Conservation (phyloP, 2,329 filamentous ascomycete species). For the Helminthosporium solani region DNA sequence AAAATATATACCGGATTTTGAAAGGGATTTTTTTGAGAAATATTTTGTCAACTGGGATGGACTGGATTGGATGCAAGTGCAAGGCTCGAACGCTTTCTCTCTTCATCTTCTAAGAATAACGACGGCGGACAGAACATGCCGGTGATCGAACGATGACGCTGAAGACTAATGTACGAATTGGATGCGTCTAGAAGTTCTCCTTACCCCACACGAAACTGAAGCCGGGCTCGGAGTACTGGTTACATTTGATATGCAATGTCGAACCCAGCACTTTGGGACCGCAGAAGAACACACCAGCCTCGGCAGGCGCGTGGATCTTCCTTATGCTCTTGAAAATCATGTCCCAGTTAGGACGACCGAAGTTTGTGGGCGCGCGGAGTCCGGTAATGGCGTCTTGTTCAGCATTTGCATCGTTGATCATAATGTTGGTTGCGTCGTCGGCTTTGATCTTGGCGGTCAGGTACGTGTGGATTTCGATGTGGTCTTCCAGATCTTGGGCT, state of each 20-base stretch:
- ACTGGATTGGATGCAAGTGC: not conserved
- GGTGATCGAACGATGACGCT: no score
- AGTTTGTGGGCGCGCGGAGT: conserved; percentile 78
- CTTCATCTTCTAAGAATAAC: not conserved
- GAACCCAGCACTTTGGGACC: conserved; percentile 79
- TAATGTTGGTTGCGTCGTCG: conserved; percentile 85
- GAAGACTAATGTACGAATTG: no score
- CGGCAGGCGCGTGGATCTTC: conserved; percentile 59
- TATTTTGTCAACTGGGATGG: no score
- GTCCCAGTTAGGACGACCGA: conserved; percentile 85
- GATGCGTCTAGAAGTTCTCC: conserved; percentile 60
- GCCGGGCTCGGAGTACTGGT: conserved; percentile 81
- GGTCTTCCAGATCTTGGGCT: conserved; percentile 77
- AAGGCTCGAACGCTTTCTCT: not conserved
- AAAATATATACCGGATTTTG: conserved; percentile 18
- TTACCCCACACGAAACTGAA: conserved; percentile 70
- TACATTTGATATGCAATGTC: conserved; percentile 77
- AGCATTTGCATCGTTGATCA: conserved; percentile 86
- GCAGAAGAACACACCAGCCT: conserved; percentile 66
- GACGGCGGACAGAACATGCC: not conserved
- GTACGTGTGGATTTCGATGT: conserved; percentile 89
- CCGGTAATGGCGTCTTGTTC: conserved; percentile 84
- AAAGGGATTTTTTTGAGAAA: no score
- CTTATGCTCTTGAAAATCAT: conserved; percentile 83
- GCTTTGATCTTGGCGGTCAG: conserved; percentile 83